These are phyloP conservation scores for Hepatocystis sp. DNA, from an alignment of 169 alveolate species.

Conservation along the genomic window DNA sequence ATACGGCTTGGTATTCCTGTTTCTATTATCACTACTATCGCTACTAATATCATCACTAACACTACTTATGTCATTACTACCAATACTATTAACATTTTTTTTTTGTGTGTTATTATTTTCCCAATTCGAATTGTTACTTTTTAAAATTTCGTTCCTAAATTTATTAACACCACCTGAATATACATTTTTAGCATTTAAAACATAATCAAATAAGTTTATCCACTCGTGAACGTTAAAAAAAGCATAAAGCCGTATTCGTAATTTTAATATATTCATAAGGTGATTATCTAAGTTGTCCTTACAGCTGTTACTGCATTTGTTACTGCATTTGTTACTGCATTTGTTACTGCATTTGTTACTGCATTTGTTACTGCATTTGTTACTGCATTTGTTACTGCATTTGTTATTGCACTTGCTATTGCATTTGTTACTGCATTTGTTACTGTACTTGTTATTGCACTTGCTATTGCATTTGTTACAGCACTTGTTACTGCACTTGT, in stretches of 20 bases:
- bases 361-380: too few relatives aligned
- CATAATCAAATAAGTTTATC: slow-evolving; percentile 25
- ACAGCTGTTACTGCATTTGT: too few relatives aligned
- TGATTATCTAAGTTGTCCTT: slow-evolving; percentile 5
- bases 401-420: too few relatives aligned
- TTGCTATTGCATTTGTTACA: too few relatives aligned
- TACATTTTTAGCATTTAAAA: slow-evolving; percentile 34
- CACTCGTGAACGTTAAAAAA: slow-evolving; percentile 57
- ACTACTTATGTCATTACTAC: background rate
- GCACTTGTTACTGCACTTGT: too few relatives aligned
- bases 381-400: too few relatives aligned
- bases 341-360: too few relatives aligned
- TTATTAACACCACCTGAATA: slow-evolving; percentile 27
- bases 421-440: too few relatives aligned
- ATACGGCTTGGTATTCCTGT: background rate
- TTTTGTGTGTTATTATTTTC: too few relatives aligned
- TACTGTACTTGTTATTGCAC: too few relatives aligned
- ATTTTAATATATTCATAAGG: slow-evolving; percentile 22
- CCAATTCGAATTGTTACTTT: background rate
- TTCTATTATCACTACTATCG: background rate
- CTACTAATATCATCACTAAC: background rate
- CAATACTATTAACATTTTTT: background rate
- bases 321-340: too few relatives aligned
- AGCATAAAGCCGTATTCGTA: slow-evolving; percentile 15
- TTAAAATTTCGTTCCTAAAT: background rate